Conservation (phyloP, 2,329 filamentous ascomycete species). For the Lasiodiplodia sp. region DNA sequence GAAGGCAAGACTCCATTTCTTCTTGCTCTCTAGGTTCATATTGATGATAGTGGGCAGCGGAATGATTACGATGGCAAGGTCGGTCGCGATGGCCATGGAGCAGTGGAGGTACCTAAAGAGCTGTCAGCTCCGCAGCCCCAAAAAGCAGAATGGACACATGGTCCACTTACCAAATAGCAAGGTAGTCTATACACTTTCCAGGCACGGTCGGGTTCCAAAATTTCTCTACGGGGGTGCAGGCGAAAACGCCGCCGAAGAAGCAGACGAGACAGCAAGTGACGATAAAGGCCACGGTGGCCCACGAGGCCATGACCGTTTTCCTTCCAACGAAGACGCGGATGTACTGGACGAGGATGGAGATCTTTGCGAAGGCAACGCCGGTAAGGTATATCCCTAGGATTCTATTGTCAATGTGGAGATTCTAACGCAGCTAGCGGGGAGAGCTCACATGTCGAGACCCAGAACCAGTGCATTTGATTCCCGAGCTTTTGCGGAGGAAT, state of each 20-base stretch:
- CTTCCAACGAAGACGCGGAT: conserved; percentile 21
- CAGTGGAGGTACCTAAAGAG: conserved; percentile 15
- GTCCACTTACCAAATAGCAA: conserved; percentile 10
- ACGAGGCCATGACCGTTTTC: conserved; percentile 8
- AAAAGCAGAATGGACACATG: neutral
- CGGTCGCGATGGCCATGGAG: conserved; percentile 22
- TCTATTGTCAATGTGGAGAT: neutral
- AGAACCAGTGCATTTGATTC: conserved; percentile 20
- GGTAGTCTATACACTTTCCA: conserved; percentile 19
- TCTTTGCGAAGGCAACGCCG: conserved; percentile 19
- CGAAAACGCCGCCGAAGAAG: conserved; percentile 25
- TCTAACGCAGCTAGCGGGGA: neutral
- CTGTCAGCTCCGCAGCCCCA: neutral
- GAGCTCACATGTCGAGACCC: conserved; percentile 17
- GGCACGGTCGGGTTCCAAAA: conserved; percentile 19
- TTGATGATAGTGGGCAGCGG: conserved; percentile 33
- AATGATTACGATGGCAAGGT: conserved; percentile 22
- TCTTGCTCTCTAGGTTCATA: conserved; percentile 35
- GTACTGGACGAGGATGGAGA: conserved; percentile 25
- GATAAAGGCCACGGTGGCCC: conserved; percentile 21
- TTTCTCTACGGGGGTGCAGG: conserved; percentile 18
- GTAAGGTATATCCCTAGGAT: conserved; percentile 9
- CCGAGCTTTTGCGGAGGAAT: conserved; percentile 1
- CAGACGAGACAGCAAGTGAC: conserved; percentile 22
- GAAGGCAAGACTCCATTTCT: conserved; percentile 40